Evolutionary conservation across 202 grass and related monocot species (phyloP), one percentile per base, ranked within the genome.

Genomic region (Zoysia matrella): DNA sequence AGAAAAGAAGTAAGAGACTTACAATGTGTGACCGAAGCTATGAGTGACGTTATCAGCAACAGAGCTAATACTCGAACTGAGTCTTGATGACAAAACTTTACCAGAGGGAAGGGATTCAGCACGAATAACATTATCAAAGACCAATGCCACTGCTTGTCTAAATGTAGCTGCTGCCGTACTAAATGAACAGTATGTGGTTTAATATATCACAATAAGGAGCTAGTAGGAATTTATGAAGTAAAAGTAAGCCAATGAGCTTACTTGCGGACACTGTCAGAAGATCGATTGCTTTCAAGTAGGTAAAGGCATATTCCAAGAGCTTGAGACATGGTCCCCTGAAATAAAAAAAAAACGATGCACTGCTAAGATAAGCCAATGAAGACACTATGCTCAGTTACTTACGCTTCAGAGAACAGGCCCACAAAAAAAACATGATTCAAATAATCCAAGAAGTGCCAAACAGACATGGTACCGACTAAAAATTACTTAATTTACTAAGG

Each of bases 161-260:
- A 98, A 98, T 69, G 95, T 98, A 84, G 92, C 95, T 86, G 95
- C 95, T 80, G 95, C 95, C 85, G 95, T 98, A 84, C 95, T 98
- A 80, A 80, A 85, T 79, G 69, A 86, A 76, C n/a, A 81, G 72
- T 70, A 54, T 72, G 49, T 82, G 47, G 80, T 69, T 85, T 85
- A 87, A 79, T 72, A 91, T 76, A 81, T 77, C 46, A 68, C 41
- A 13, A 72, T 71, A 82, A 69, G 67, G 80, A 86, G 86, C 15
- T 83, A 47, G 67, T 30, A 30, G 22, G 69, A 74, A 83, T 74
- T 14, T 6, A 42, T 62, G 47, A 74, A 56, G 69, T 66, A 76
- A 74, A 44, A 83, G 55, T 78, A 74, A 61, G 46, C 22, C 11
- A 87, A 62, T 76, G 47, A 70, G 80, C 87, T 88, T 93, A 95